Percentiles rank a stretch among this genome's conserved stretches.
phyloP scores from a whole-genome alignment of 306 rosid genomes.

The Acacia melanoxylon region DNA sequence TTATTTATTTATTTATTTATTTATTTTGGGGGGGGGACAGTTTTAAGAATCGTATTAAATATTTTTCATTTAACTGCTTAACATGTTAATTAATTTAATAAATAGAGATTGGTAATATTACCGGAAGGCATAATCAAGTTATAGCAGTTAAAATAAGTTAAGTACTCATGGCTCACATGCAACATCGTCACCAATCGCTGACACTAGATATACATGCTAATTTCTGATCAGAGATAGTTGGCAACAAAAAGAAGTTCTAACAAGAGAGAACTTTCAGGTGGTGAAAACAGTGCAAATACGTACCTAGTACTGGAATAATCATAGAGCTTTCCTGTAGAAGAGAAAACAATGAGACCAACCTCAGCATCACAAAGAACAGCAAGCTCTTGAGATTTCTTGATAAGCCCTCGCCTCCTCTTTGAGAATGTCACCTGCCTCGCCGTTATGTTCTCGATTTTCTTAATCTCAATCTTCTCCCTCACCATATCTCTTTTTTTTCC shows the following conservation, averaged over 20 bases:
- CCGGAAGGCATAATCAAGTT: no score
- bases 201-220: no score
- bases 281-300: background rate
- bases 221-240: background rate
- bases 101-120: no score
- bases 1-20: rapidly evolving
- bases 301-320: conserved; percentile 10
- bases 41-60: background rate
- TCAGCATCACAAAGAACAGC: conserved; percentile 18
- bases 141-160: no score
- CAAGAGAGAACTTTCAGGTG: background rate
- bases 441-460: conserved; percentile 8
- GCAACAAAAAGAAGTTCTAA: no score
- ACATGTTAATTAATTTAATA: background rate
- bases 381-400: conserved; percentile 18
- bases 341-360: conserved; percentile 13
- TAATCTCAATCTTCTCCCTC: conserved; percentile 6
- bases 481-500: background rate
- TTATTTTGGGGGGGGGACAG: no score
- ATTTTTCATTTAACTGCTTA: background rate
- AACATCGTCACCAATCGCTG: no score
- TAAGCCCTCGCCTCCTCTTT: conserved; percentile 14
- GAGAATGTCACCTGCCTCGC: conserved; percentile 24
- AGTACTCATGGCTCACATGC: background rate
- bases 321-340: conserved; percentile 10